These are phyloP conservation scores for Kurtzmaniella fragi DNA, from an alignment of 805 yeast genomes.

Conservation along the genomic window DNA sequence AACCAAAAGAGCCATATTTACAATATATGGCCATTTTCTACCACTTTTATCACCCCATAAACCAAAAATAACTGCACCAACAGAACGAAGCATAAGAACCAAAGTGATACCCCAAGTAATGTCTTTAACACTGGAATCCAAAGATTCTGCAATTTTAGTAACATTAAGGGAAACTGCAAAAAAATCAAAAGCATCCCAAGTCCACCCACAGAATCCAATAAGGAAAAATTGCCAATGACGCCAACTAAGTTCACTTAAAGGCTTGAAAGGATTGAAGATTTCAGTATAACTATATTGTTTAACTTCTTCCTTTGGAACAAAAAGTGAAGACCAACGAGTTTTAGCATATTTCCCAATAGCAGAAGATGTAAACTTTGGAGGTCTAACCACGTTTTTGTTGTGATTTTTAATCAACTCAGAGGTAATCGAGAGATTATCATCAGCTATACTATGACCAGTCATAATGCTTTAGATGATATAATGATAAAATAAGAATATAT, in stretches of 20 bases:
- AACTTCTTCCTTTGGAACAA: slow-evolving; percentile 42
- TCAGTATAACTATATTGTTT: slow-evolving; percentile 29
- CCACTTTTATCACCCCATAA: slow-evolving; percentile 56
- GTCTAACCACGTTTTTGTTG: slow-evolving; percentile 17
- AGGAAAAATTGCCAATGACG: slow-evolving; percentile 54
- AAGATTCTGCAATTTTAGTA: slow-evolving; percentile 39
- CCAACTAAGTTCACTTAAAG: slow-evolving; percentile 42
- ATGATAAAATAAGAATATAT: no score
- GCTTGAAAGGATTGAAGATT: slow-evolving; percentile 60
- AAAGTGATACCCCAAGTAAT: slow-evolving; percentile 65
- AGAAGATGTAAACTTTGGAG: slow-evolving; percentile 24
- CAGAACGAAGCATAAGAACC: slow-evolving; percentile 63
- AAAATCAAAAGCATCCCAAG: slow-evolving; percentile 64
- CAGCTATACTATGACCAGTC: no score
- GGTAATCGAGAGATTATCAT: slow-evolving; percentile 4
- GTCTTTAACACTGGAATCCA: slow-evolving; percentile 42
- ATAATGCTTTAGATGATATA: no score
- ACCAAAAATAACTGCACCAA: slow-evolving; percentile 63
- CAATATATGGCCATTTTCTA: slow-evolving; percentile 52
- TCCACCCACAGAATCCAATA: slow-evolving; percentile 55
- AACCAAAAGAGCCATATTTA: slow-evolving; percentile 42
- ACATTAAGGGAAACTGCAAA: slow-evolving; percentile 54
- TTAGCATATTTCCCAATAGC: slow-evolving; percentile 31
- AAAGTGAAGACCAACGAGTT: slow-evolving; percentile 46
- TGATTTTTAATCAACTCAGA: slow-evolving; percentile 12